Evolutionary conservation across 2,329 filamentous ascomycete genomes (phyloP), one percentile per base, ranked within the genome.

Genomic region (Paecilomyces niveus): DNA sequence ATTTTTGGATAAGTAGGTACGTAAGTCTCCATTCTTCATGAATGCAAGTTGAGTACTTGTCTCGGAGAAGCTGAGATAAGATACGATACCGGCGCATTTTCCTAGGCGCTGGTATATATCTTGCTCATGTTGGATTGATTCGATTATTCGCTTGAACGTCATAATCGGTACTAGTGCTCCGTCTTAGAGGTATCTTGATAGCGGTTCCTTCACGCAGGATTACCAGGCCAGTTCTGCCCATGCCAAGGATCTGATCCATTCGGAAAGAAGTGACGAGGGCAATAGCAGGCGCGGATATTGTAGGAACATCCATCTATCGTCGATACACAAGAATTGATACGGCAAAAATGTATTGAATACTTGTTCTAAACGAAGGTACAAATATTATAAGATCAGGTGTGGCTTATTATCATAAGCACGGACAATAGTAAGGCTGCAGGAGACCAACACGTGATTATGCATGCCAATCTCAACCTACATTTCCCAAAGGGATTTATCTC

Each of bases 21-120:
- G 67, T 50, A 69, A 61, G 33, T 70, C 65, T 13, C 68, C 66
- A 60, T 70, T 66, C 45, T 58, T 58, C 64, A 69, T 67, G 2
- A 59, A 58, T 21, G 55, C 62, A 15, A 68, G 63, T 53, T 64
- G 59, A 10, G 58, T 67, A 49, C 61, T 35, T 54, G 61, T 53
- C 1, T 26, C n/a, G 9, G 59, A 62, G 51, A 61, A 61, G 18
- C 52, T 22, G 21, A 54, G 1, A 15, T 7, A 54, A 22, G 52
- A 18, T 15, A 69, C 62, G 54, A 69, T 52, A 22, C 59, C 64
- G 50, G 61, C 53, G 55, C 51, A 56, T 22, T 50, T 57, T 10
- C 58, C 53, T 49, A 67, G 57, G 32, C 65, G 60, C 29, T 56
- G 60, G 57, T 64, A 65, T n/a, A 65, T 57, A 50, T 62, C 59